These are phyloP conservation scores for Entomortierella parvispora DNA, from an alignment of 192 early-diverging fungal species.

Conservation along the genomic window DNA sequence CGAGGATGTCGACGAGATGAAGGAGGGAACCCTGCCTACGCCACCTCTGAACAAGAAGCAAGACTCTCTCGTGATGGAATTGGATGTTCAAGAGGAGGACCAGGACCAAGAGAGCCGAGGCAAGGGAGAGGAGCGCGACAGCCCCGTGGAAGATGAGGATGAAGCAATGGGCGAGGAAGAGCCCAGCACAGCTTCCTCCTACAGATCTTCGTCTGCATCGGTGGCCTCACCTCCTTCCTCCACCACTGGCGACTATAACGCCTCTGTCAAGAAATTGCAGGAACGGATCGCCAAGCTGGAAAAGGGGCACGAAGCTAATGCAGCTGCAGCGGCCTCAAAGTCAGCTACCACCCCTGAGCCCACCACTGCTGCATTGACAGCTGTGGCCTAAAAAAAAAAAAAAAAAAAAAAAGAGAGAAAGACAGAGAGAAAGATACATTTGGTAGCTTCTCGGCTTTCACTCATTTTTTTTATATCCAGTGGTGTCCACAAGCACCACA, in stretches of 20 bases:
- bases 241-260: conserved; percentile 21
- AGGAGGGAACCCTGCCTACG: conserved; percentile 45
- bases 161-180: conserved; percentile 17
- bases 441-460: too few species aligned
- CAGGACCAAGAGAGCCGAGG: background rate
- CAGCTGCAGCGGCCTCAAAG: background rate
- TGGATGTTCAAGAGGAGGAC: conserved; percentile 13
- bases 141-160: too few species aligned
- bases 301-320: conserved; percentile 23
- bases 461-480: too few species aligned
- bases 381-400: background rate
- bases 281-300: conserved; percentile 44
- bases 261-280: conserved; percentile 42
- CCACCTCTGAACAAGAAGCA: conserved; percentile 47
- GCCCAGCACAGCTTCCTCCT: conserved; percentile 5
- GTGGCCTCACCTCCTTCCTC: conserved; percentile 5
- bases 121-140: too few species aligned
- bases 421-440: background rate
- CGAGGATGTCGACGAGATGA: conserved; percentile 1
- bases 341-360: too few species aligned
- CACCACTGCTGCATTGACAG: background rate
- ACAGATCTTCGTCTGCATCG: conserved; percentile 6
- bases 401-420: conserved; percentile 1
- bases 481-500: too few species aligned
- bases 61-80: conserved; percentile 34